phyloP scores from a whole-genome alignment of 805 yeast genomes.

The Sugiyamaella smithiae region DNA sequence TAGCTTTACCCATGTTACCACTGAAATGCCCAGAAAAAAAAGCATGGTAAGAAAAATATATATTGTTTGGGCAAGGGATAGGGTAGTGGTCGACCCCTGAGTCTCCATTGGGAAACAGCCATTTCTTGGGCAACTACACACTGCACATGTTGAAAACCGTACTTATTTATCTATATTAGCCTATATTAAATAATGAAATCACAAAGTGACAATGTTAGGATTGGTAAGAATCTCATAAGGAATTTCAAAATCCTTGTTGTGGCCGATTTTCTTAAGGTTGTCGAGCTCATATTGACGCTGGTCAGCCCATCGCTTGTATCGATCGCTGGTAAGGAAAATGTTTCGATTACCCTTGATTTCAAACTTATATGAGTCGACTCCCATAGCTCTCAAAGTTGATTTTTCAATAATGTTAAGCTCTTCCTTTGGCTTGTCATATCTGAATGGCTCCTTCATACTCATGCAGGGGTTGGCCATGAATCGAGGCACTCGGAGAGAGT shows the following conservation, averaged over 20 bases:
- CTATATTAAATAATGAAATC: not conserved
- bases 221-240: conserved; percentile 14
- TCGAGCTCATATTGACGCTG: conserved; percentile 10
- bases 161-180: no score
- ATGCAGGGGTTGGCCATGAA: conserved; percentile 19
- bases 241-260: conserved; percentile 9
- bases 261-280: conserved; percentile 8
- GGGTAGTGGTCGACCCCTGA: not conserved
- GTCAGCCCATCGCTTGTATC: conserved; percentile 15
- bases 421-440: conserved; percentile 15
- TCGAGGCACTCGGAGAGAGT: conserved; percentile 18
- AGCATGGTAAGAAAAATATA: not conserved
- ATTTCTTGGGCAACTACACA: no score
- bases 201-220: conserved; percentile 14
- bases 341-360: conserved; percentile 7
- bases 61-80: not conserved
- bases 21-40: no score
- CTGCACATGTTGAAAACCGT: no score
- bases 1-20: conserved; percentile 26
- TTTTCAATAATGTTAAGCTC: conserved; percentile 16
- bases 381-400: conserved; percentile 16
- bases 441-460: conserved; percentile 20
- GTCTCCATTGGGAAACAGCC: not conserved
- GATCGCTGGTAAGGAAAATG: conserved; percentile 4
- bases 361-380: conserved; percentile 10